Evolutionary conservation across 176 grass and related monocot genomes (phyloP).

Genomic region (Olyra latifolia): DNA sequence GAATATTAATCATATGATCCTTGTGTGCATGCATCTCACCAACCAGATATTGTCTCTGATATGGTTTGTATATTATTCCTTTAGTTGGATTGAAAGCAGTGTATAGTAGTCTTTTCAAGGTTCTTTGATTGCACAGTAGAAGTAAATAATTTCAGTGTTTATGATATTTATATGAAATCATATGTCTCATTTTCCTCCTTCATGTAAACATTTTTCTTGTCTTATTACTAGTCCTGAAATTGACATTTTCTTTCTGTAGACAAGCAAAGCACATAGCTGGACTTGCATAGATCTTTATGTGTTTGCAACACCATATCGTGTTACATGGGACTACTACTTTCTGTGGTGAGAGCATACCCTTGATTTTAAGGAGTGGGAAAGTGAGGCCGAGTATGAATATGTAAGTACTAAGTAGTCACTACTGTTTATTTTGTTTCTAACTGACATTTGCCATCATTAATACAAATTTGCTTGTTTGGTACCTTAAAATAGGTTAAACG

Average conservation of each 20-base stretch:
- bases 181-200: background rate
- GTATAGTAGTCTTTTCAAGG: background rate
- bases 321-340: constrained; percentile 97
- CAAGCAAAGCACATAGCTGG: constrained; percentile 84
- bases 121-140: background rate
- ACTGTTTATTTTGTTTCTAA: constrained; percentile 4
- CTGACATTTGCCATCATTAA: constrained; percentile 11
- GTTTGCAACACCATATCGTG: constrained; percentile 91
- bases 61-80: background rate
- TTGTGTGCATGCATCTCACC: background rate
- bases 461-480: constrained; percentile 10
- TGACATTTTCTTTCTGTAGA: constrained; percentile 40
- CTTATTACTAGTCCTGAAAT: background rate
- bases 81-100: background rate
- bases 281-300: constrained; percentile 96
- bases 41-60: background rate
- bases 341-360: constrained; percentile 85
- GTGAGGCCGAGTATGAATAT: constrained; percentile 87
- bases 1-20: background rate
- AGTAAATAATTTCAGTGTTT: background rate
- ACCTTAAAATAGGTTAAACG: constrained; percentile 70
- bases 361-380: constrained; percentile 90
- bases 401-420: constrained; percentile 48
- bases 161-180: constrained; percentile 7
- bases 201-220: background rate